These are phyloP conservation scores for Cyclostephanos tholiformis DNA, from an alignment of 108 stramenopile species.

Conservation along the genomic window DNA sequence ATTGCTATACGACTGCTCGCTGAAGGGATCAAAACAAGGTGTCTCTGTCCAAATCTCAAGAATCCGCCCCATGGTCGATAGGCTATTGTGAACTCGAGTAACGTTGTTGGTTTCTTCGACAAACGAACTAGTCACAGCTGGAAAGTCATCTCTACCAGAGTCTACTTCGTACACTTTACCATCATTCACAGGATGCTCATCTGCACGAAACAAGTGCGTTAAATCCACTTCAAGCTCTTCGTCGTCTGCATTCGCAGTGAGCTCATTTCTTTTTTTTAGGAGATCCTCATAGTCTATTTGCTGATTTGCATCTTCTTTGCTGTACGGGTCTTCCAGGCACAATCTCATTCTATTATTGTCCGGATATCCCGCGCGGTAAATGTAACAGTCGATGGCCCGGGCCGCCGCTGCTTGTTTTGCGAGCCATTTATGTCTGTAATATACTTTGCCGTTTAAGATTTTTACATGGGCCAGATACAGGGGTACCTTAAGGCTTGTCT, in stretches of 20 bases:
- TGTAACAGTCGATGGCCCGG: conserved; percentile 43
- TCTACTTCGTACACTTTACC: neutral
- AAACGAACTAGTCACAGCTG: neutral
- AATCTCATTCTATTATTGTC: conserved; percentile 1
- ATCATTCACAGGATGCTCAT: neutral
- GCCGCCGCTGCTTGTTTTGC: conserved; percentile 49
- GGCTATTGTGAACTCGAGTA: conserved; percentile 5
- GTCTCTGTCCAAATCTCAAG: conserved; percentile 46
- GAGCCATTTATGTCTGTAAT: conserved; percentile 12
- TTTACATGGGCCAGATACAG: conserved; percentile 20
- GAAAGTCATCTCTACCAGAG: conserved; percentile 13
- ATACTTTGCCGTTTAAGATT: conserved; percentile 34
- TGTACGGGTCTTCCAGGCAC: conserved; percentile 49
- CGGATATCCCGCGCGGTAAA: conserved; percentile 22
- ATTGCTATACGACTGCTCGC: neutral
- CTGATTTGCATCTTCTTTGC: neutral
- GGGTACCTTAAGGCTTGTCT: neutral
- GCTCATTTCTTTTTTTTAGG: neutral
- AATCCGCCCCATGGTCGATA: conserved; percentile 53
- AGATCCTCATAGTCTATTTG: conserved; percentile 19
- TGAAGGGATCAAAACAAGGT: neutral
- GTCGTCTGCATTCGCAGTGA: neutral
- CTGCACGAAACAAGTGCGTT: neutral
- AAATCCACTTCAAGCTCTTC: neutral
- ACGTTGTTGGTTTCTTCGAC: neutral